Evolutionary conservation across 192 early-diverging fungal species (phyloP).

Genomic region (Rhizoclosmatium sp.): DNA sequence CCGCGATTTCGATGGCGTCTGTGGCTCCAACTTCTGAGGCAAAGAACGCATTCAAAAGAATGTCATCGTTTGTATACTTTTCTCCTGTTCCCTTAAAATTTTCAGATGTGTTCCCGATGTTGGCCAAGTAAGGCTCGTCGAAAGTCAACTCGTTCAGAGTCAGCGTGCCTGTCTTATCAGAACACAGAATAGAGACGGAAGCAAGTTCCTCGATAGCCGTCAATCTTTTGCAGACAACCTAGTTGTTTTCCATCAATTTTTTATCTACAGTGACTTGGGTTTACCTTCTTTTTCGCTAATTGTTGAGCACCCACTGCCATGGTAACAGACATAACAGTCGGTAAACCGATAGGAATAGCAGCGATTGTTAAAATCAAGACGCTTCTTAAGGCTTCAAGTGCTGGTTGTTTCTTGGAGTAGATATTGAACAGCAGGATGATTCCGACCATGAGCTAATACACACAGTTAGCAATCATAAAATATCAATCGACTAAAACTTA

Average conservation of each 20-base stretch:
- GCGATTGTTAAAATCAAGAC: conserved; percentile 86
- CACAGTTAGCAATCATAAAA: background rate
- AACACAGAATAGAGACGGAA: conserved; percentile 78
- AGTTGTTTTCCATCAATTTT: background rate
- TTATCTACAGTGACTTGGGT: background rate
- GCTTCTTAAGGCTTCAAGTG: conserved; percentile 58
- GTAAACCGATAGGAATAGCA: conserved; percentile 91
- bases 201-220: conserved; percentile 92
- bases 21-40: conserved; percentile 88
- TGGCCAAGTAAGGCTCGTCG: conserved; percentile 75
- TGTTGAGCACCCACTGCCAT: conserved; percentile 93
- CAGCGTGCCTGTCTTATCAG: conserved; percentile 88
- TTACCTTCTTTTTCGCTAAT: conserved; percentile 83
- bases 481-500: conserved; percentile 57
- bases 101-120: conserved; percentile 60
- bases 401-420: conserved; percentile 45
- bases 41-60: conserved; percentile 79
- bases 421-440: conserved; percentile 81
- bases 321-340: conserved; percentile 92
- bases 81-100: conserved; percentile 66
- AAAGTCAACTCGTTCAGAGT: conserved; percentile 91
- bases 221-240: conserved; percentile 90
- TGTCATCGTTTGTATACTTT: conserved; percentile 69
- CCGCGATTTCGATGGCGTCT: conserved; percentile 88
- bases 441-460: conserved; percentile 48